Percentiles rank a stretch among this genome's conserved stretches.
These are phyloP conservation scores for Aspergillus steynii DNA, from an alignment of 495 filamentous ascomycete genomes.

Conservation along the genomic window DNA sequence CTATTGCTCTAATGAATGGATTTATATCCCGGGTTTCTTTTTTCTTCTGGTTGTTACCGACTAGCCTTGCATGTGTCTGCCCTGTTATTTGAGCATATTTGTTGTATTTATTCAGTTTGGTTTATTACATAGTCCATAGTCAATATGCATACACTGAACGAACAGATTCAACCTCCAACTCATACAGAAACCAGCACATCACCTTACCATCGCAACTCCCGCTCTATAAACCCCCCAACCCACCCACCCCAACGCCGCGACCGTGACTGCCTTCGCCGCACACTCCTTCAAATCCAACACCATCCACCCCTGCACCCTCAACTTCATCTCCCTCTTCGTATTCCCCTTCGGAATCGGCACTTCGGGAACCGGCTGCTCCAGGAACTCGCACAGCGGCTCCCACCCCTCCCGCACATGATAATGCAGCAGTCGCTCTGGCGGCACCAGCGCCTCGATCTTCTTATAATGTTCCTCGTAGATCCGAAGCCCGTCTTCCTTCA, in stretches of 20 bases:
- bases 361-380: neutral
- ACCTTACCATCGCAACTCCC: neutral
- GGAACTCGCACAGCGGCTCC: slow-evolving; percentile 11
- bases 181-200: neutral
- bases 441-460: slow-evolving; percentile 1
- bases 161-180: too few relatives aligned
- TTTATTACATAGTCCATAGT: too few relatives aligned
- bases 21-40: neutral
- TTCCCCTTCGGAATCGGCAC: slow-evolving; percentile 3
- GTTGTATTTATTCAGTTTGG: neutral
- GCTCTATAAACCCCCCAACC: neutral
- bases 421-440: slow-evolving; percentile 2
- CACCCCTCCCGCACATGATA: slow-evolving; percentile 4
- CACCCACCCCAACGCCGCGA: neutral
- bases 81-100: neutral
- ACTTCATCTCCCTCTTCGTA: neutral
- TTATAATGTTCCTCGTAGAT: slow-evolving; percentile 7
- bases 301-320: neutral
- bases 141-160: too few relatives aligned
- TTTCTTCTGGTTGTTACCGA: neutral
- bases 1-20: neutral
- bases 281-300: neutral
- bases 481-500: neutral
- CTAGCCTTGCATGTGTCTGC: neutral
- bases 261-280: neutral